A percentile compares a stretch with the other conserved stretches of the same genome.
Evolutionary conservation across 202 grass and related monocot species (phyloP).

Genomic region (Elaeis oleifera): DNA sequence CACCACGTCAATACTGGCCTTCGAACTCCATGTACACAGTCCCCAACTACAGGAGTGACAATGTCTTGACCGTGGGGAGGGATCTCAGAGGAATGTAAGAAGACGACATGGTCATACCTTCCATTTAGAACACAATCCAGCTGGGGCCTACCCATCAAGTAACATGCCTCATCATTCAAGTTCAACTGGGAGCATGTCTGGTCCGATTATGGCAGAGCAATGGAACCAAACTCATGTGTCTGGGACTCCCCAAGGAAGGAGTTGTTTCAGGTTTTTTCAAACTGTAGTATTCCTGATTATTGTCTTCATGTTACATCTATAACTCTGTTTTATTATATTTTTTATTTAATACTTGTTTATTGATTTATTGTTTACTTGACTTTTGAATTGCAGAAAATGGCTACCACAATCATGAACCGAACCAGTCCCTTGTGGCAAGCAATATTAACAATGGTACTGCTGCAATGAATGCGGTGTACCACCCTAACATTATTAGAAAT

Average conservation of each 20-base stretch:
- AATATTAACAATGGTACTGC: slow-evolving; percentile 13
- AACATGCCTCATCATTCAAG: slow-evolving; percentile 20
- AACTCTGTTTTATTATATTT: slow-evolving; percentile 9
- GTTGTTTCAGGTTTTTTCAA: slow-evolving; percentile 42
- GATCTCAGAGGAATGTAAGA: slow-evolving; percentile 83
- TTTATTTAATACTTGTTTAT: slow-evolving; percentile 19
- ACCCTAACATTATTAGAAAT: slow-evolving; percentile 17
- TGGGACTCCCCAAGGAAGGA: neutral
- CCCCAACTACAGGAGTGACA: slow-evolving; percentile 25
- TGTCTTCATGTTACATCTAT: neutral
- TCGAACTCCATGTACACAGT: slow-evolving; percentile 24
- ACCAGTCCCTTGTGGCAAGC: slow-evolving; percentile 21
- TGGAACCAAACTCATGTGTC: neutral
- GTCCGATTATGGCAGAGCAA: slow-evolving; percentile 2
- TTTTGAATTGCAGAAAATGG: neutral
- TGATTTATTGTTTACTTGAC: neutral
- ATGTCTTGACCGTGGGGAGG: slow-evolving; percentile 31
- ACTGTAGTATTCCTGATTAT: neutral
- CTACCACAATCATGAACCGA: neutral
- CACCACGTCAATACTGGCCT: slow-evolving; percentile 14
- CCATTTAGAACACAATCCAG: slow-evolving; percentile 39
- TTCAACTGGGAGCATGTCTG: slow-evolving; percentile 36
- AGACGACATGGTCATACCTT: slow-evolving; percentile 31
- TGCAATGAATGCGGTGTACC: slow-evolving; percentile 4
- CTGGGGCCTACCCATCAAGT: slow-evolving; percentile 27